Percentiles rank a stretch among this genome's conserved stretches.
Evolutionary conservation across 164 flowering plant genomes (phyloP).

Genomic region (Pachysandra terminalis): DNA sequence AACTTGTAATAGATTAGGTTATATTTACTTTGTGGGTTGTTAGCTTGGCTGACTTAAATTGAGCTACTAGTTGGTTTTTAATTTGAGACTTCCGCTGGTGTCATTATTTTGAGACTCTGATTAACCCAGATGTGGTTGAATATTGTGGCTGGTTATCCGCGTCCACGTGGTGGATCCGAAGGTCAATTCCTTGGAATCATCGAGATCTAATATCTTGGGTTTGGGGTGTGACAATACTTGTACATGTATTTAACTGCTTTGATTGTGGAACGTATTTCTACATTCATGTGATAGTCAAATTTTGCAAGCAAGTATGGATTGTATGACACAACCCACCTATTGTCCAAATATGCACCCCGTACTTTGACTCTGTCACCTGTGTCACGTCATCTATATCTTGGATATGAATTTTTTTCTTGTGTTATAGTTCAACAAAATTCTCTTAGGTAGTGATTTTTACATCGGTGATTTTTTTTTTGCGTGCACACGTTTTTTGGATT

Average conservation of each 20-base stretch:
- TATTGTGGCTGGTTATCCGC: too few species aligned
- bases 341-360: neutral
- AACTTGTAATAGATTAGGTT: too few species aligned
- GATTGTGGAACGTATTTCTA: constrained; percentile 12
- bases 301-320: constrained; percentile 2
- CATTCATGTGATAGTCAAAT: constrained; percentile 19
- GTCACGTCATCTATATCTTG: constrained; percentile 10
- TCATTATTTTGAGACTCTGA: too few species aligned
- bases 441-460: constrained; percentile 10
- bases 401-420: constrained; percentile 7
- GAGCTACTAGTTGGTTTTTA: too few species aligned
- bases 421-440: neutral
- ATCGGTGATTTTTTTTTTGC: constrained; percentile 3
- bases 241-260: constrained; percentile 15
- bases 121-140: too few species aligned
- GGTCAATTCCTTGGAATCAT: too few species aligned
- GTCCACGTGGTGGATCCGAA: too few species aligned
- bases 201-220: too few species aligned
- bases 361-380: neutral
- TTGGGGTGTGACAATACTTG: too few species aligned
- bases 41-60: too few species aligned
- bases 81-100: too few species aligned
- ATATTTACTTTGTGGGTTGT: too few species aligned
- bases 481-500: constrained; percentile 2
- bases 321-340: constrained; percentile 14